phyloP scores from a whole-genome alignment of 2,329 filamentous ascomycete species.

The Nemania sp. region DNA sequence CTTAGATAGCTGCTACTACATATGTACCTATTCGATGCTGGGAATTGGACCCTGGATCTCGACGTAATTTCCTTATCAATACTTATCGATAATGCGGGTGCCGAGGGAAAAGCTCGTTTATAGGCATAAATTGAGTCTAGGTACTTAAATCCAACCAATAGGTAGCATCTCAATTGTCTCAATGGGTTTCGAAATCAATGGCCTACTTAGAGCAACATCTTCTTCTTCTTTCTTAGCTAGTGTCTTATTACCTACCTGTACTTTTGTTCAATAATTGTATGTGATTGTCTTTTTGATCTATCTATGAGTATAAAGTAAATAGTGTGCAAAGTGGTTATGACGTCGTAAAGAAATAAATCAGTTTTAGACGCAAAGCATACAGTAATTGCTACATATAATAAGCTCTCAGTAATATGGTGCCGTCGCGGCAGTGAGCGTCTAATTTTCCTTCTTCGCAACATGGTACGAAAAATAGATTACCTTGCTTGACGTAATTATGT shows the following conservation, averaged over 20 bases:
- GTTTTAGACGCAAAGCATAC: not conserved
- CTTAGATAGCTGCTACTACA: not conserved
- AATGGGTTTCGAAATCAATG: not conserved
- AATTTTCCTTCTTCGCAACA: not conserved
- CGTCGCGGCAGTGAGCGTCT: not conserved
- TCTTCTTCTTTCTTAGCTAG: no score
- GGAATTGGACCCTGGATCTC: no score
- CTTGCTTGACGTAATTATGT: conserved; percentile 26
- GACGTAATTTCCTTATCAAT: not conserved
- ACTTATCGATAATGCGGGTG: not conserved
- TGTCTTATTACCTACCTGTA: no score
- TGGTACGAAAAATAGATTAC: not conserved
- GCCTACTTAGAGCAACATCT: no score
- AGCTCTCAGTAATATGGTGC: not conserved
- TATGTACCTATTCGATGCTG: not conserved
- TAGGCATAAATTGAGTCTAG: not conserved
- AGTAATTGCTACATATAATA: not conserved
- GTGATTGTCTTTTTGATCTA: not conserved
- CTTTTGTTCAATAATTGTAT: not conserved
- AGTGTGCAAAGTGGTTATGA: not conserved
- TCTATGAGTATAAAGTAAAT: not conserved
- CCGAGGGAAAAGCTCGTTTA: not conserved
- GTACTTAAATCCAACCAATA: not conserved
- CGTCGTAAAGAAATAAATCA: not conserved
- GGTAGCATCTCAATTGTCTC: not conserved